Evolutionary conservation across 768 basidiomycete species (phyloP).

Genomic region (Chalciporus pseudorubinellus): DNA sequence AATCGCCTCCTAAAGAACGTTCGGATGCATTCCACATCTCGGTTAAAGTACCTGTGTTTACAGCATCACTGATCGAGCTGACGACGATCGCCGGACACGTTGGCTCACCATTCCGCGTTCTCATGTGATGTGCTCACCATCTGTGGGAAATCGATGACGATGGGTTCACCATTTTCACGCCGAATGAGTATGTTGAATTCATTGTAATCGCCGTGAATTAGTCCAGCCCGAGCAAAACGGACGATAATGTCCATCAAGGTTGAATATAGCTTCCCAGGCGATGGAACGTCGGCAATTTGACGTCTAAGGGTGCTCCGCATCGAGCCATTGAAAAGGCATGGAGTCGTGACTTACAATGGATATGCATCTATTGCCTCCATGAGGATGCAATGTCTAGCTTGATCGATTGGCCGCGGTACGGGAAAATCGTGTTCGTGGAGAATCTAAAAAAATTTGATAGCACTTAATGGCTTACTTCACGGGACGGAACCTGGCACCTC

Average conservation of each 20-base stretch:
- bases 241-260: conserved; percentile 94
- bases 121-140: conserved; percentile 97
- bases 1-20: conserved; percentile 90
- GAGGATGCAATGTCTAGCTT: conserved; percentile 89
- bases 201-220: conserved; percentile 99
- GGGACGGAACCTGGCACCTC: neutral
- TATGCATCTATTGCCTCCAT: conserved; percentile 97
- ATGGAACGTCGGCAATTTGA: conserved; percentile 78
- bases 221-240: conserved; percentile 85
- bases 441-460: conserved; percentile 51
- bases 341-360: conserved; percentile 63
- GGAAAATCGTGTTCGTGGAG: conserved; percentile 91
- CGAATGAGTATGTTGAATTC: conserved; percentile 98
- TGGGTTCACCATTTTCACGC: conserved; percentile 68
- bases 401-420: conserved; percentile 90
- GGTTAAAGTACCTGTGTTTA: conserved; percentile 88
- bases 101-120: conserved; percentile 89
- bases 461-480: neutral
- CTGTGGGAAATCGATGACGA: conserved; percentile 98
- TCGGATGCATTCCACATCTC: conserved; percentile 95
- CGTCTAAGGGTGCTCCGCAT: conserved; percentile 49
- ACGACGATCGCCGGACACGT: conserved; percentile 11
- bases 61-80: conserved; percentile 7
- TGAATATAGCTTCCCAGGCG: conserved; percentile 89
- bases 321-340: neutral